phyloP scores from a whole-genome alignment of 2,329 filamentous ascomycete species.

The Torrubiella hemipterigena region DNA sequence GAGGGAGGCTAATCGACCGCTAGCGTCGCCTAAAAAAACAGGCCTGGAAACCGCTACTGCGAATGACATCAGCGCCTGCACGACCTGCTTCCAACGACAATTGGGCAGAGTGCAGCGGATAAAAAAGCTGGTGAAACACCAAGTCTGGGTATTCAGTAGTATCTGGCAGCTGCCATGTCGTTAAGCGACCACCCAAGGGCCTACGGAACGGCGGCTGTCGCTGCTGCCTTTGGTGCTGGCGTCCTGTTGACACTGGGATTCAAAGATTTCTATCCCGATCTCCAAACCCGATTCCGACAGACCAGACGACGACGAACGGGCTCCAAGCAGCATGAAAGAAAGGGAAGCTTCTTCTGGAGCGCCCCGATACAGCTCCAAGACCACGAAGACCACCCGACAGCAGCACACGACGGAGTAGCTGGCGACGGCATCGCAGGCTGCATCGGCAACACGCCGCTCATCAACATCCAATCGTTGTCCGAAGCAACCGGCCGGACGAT shows the following conservation, averaged over 20 bases:
- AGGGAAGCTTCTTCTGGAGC: slow-evolving; percentile 33
- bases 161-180: slow-evolving; percentile 32
- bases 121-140: not conserved
- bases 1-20: too few relatives aligned
- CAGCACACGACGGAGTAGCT: slow-evolving; percentile 25
- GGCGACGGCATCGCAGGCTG: slow-evolving; percentile 77
- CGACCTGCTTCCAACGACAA: slow-evolving; percentile 1
- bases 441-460: slow-evolving; percentile 86
- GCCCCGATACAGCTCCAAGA: slow-evolving; percentile 43
- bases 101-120: not conserved
- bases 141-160: slow-evolving; percentile 1
- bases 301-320: slow-evolving; percentile 16
- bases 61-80: too few relatives aligned
- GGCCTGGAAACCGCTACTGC: too few relatives aligned
- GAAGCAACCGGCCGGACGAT: slow-evolving; percentile 81
- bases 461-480: slow-evolving; percentile 76
- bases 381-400: slow-evolving; percentile 26
- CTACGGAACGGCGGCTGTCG: slow-evolving; percentile 54
- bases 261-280: slow-evolving; percentile 68
- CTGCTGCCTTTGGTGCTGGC: slow-evolving; percentile 65
- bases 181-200: slow-evolving; percentile 48
- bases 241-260: slow-evolving; percentile 63
- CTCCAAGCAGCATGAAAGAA: slow-evolving; percentile 11
- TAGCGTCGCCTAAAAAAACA: too few relatives aligned
- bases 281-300: slow-evolving; percentile 52